phyloP scores from a whole-genome alignment of 495 filamentous ascomycete species.

The Elaphomyces granulatus region DNA sequence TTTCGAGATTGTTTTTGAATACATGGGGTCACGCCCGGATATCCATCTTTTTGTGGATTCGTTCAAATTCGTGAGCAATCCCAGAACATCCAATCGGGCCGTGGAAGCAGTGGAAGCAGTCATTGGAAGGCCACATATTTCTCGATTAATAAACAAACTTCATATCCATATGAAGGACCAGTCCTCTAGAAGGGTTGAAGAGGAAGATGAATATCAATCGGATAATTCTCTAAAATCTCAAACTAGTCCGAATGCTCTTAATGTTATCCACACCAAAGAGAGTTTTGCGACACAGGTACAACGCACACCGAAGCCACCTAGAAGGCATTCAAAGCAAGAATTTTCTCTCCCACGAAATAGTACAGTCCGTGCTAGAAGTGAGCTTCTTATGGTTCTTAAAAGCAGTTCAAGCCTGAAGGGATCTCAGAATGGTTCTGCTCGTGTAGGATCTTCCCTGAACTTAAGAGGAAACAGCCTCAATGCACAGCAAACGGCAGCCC shows the following conservation, averaged over 20 bases:
- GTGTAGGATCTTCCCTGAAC: too few relatives aligned
- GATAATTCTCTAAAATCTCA: slow-evolving; percentile 2
- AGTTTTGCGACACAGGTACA: slow-evolving; percentile 4
- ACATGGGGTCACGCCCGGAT: slow-evolving; percentile 15
- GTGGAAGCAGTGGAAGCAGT: slow-evolving; percentile 10
- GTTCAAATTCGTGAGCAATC: slow-evolving; percentile 21
- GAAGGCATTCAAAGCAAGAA: neutral
- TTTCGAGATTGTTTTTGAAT: slow-evolving; percentile 26
- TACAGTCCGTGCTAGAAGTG: neutral
- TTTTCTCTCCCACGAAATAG: neutral
- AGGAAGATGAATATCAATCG: neutral
- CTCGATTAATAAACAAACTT: slow-evolving; percentile 6
- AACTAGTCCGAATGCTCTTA: neutral
- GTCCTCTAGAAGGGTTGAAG: neutral
- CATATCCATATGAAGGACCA: neutral
- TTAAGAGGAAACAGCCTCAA: too few relatives aligned
- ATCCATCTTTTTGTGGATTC: slow-evolving; percentile 21
- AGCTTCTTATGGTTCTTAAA: neutral
- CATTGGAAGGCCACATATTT: slow-evolving; percentile 2
- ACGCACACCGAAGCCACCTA: neutral
- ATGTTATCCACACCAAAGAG: slow-evolving; percentile 3
- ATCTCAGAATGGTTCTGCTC: too few relatives aligned
- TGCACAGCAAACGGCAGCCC: too few relatives aligned
- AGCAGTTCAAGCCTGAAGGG: too few relatives aligned
- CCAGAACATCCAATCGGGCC: slow-evolving; percentile 12